A percentile compares a stretch with the other conserved stretches of the same genome.
phyloP scores from a whole-genome alignment of 78 protist species.

The Anaeramoeba flamelloides region DNA sequence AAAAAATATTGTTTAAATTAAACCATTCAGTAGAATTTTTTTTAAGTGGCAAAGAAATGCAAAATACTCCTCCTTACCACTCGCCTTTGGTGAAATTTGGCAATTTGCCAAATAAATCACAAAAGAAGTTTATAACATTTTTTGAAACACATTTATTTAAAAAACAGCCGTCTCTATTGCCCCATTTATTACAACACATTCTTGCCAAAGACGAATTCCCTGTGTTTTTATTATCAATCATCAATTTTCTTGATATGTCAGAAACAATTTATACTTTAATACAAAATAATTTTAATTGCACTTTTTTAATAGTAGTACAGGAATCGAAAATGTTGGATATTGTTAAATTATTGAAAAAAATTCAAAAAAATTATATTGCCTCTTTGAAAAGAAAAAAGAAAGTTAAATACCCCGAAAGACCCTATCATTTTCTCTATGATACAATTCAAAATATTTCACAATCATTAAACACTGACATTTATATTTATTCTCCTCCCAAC shows the following conservation, averaged over 20 bases:
- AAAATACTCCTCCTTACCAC: background rate
- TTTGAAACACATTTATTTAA: too few relatives aligned
- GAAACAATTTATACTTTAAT: background rate
- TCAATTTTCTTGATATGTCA: background rate
- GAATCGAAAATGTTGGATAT: background rate
- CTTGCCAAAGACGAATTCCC: background rate
- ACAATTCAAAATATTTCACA: background rate
- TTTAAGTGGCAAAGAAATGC: background rate
- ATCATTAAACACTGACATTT: too few relatives aligned
- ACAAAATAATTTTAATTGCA: background rate
- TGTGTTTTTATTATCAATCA: background rate
- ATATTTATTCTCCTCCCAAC: too few relatives aligned
- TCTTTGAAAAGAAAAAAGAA: background rate
- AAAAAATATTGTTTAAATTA: background rate
- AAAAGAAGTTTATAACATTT: too few relatives aligned
- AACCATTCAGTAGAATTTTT: background rate
- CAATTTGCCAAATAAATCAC: too few relatives aligned
- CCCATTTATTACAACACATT: too few relatives aligned
- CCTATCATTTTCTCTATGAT: background rate
- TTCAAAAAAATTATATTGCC: background rate
- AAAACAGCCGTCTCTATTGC: too few relatives aligned
- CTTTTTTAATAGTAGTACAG: background rate
- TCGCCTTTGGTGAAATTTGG: background rate
- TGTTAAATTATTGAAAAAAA: background rate
- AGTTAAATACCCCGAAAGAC: background rate